phyloP scores from a whole-genome alignment of 352 stramenopile genomes.

The Globisporangium takayamanum region DNA sequence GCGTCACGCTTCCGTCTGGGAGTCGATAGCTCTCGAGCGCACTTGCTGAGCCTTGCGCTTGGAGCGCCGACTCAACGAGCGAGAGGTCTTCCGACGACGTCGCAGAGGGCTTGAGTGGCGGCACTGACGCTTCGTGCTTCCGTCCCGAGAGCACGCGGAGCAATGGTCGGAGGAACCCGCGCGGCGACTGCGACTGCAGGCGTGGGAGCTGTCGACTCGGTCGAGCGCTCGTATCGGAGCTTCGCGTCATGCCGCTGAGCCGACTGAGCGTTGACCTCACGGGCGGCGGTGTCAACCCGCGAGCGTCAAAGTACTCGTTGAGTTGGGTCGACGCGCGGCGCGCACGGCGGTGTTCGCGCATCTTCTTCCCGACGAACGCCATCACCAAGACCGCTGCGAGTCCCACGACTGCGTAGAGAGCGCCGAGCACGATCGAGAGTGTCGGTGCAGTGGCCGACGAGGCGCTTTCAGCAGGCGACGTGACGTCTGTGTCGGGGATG shows the following conservation, averaged over 20 bases:
- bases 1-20: neutral
- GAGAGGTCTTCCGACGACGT: too few relatives aligned
- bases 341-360: constrained; percentile 7
- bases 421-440: neutral
- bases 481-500: neutral
- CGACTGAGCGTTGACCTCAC: neutral
- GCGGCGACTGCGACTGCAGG: constrained; percentile 7
- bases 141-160: constrained; percentile 10
- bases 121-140: too few relatives aligned
- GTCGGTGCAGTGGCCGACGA: neutral
- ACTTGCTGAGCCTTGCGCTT: too few relatives aligned
- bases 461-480: neutral
- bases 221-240: neutral
- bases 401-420: constrained; percentile 11
- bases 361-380: constrained; percentile 15
- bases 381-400: constrained; percentile 6
- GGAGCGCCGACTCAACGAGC: too few relatives aligned
- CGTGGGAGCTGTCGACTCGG: constrained; percentile 4
- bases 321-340: constrained; percentile 17
- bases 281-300: constrained; percentile 2
- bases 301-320: constrained; percentile 9
- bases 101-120: too few relatives aligned
- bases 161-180: constrained; percentile 8
- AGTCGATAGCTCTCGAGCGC: constrained; percentile 2
- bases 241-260: neutral